phyloP scores from a whole-genome alignment of 257 asterid species.

The Rauvolfia tetraphylla region DNA sequence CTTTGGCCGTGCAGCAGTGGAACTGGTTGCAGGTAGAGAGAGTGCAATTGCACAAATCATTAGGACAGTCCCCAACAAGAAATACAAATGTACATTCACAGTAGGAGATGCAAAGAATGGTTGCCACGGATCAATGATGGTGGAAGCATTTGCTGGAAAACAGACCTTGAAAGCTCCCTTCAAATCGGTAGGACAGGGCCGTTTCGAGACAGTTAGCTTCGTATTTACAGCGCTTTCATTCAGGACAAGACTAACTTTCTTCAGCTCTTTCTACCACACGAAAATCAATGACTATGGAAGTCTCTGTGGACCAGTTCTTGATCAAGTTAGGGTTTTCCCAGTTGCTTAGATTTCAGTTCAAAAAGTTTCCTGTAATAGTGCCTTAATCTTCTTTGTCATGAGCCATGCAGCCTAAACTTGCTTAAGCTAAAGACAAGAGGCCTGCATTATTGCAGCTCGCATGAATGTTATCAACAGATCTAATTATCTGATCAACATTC shows the following conservation, averaged over 20 bases:
- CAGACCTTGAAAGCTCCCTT: slow-evolving; percentile 52
- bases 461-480: background rate
- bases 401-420: slow-evolving; percentile 12
- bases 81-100: slow-evolving; percentile 42
- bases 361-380: background rate
- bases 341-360: slow-evolving; percentile 27
- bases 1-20: slow-evolving; percentile 59
- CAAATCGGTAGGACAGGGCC: slow-evolving; percentile 56
- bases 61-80: slow-evolving; percentile 50
- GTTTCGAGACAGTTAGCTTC: slow-evolving; percentile 41
- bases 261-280: slow-evolving; percentile 79
- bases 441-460: background rate
- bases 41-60: slow-evolving; percentile 71
- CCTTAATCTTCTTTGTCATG: background rate
- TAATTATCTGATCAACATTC: background rate
- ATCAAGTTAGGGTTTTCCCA: slow-evolving; percentile 50
- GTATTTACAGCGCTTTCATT: slow-evolving; percentile 49
- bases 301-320: slow-evolving; percentile 88
- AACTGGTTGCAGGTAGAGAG: slow-evolving; percentile 81
- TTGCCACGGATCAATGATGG: slow-evolving; percentile 83
- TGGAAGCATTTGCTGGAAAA: slow-evolving; percentile 73
- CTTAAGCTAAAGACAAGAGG: background rate
- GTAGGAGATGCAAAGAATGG: slow-evolving; percentile 75
- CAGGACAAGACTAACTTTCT: slow-evolving; percentile 76
- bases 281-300: slow-evolving; percentile 49